phyloP scores from a whole-genome alignment of 805 yeast species.

The Ogataea trehaloabstinens region DNA sequence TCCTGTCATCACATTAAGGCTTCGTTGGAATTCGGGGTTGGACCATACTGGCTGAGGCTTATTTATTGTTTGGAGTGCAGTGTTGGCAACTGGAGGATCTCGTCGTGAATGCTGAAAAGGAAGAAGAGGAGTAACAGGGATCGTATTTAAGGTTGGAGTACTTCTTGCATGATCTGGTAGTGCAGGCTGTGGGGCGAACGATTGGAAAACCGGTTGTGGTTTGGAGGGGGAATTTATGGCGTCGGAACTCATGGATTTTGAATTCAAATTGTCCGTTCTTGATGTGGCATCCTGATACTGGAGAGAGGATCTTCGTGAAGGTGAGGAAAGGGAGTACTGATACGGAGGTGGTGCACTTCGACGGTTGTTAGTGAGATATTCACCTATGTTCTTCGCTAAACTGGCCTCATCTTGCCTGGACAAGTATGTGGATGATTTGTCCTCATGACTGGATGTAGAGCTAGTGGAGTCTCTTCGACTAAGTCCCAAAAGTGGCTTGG shows the following conservation, averaged over 20 bases:
- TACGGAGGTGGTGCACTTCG: conserved; percentile 11
- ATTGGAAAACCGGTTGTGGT: conserved; percentile 21
- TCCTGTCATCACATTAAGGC: conserved; percentile 58
- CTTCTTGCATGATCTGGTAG: neutral
- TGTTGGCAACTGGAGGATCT: neutral
- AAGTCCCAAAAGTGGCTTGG: conserved; percentile 18
- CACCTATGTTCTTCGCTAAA: conserved; percentile 22
- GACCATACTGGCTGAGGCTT: conserved; percentile 6
- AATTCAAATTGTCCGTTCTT: neutral
- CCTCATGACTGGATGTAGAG: conserved; percentile 14
- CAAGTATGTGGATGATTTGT: conserved; percentile 9
- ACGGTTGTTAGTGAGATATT: conserved; percentile 15
- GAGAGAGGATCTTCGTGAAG: conserved; percentile 3
- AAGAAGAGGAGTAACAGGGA: conserved; percentile 11
- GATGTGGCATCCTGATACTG: conserved; percentile 5
- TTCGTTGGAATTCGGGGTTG: conserved; percentile 19
- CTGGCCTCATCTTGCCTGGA: conserved; percentile 16
- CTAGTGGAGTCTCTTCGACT: conserved; percentile 12
- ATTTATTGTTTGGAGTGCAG: conserved; percentile 8
- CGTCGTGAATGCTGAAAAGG: conserved; percentile 9
- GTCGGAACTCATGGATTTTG: conserved; percentile 4
- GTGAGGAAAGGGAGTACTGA: conserved; percentile 13
- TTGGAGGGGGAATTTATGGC: conserved; percentile 14
- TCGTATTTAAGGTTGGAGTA: conserved; percentile 6
- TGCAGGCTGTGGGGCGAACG: conserved; percentile 15